A percentile compares a stretch with the other conserved stretches of the same genome.
Evolutionary conservation across 208 protist genomes (phyloP).

Genomic region (Histomonas meleagridis): DNA sequence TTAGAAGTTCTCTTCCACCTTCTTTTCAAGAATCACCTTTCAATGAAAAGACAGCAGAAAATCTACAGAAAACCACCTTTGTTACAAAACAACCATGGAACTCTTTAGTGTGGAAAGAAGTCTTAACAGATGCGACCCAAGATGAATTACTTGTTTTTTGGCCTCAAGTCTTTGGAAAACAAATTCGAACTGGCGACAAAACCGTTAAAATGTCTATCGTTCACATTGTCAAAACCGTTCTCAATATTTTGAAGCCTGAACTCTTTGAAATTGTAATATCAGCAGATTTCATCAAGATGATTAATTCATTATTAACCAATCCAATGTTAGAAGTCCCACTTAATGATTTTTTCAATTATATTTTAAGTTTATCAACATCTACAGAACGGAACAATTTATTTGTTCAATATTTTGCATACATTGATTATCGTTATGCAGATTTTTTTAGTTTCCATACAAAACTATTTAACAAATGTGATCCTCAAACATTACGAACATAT

Average conservation of each 20-base stretch:
- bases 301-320: not conserved
- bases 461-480: not conserved
- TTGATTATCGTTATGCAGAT: not conserved
- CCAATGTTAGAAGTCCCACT: not conserved
- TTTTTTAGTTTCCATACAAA: not conserved
- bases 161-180: not conserved
- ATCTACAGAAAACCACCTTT: not conserved
- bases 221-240: not conserved
- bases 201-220: not conserved
- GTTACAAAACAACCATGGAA: conserved; percentile 3
- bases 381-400: not conserved
- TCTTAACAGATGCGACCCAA: not conserved
- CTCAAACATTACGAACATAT: not conserved
- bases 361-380: not conserved
- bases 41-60: not conserved
- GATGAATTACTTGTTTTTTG: not conserved
- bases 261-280: not conserved
- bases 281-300: not conserved
- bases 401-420: not conserved
- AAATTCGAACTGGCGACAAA: not conserved
- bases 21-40: not conserved
- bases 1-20: not conserved
- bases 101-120: not conserved
- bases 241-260: not conserved
- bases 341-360: not conserved